Evolutionary conservation across 202 grass and related monocot genomes (phyloP).

Genomic region (Carex sylvatica): DNA sequence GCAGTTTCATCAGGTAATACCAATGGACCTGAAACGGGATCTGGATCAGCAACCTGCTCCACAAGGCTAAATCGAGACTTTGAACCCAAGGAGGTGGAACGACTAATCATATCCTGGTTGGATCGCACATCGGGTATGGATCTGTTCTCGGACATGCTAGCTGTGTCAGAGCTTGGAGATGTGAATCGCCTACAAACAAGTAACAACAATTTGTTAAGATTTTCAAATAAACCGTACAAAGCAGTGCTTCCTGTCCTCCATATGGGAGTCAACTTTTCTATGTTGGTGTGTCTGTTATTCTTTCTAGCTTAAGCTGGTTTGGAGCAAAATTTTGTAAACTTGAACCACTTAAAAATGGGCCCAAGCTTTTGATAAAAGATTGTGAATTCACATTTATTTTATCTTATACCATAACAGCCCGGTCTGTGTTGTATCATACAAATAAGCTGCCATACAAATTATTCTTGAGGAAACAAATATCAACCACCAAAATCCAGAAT

Average conservation of each 20-base stretch:
- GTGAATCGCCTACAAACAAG: constrained; percentile 49
- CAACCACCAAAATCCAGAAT: background rate
- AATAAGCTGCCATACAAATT: background rate
- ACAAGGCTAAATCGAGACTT: constrained; percentile 57
- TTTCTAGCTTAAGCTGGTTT: background rate
- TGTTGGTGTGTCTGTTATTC: background rate
- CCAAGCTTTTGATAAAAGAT: background rate
- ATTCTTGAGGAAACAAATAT: background rate
- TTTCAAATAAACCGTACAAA: background rate
- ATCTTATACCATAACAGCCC: background rate
- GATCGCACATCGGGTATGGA: constrained; percentile 57
- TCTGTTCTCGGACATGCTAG: constrained; percentile 67
- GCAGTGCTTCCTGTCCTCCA: background rate
- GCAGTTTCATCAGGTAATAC: constrained; percentile 41
- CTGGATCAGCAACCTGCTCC: constrained; percentile 56
- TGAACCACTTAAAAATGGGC: background rate
- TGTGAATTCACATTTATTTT: background rate
- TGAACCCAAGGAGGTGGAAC: constrained; percentile 80
- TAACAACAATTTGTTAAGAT: constrained; percentile 27
- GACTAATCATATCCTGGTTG: constrained; percentile 75
- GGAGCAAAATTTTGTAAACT: background rate
- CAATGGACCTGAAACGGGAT: constrained; percentile 42
- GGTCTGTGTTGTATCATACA: background rate
- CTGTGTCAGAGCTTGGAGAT: constrained; percentile 57
- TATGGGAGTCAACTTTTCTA: background rate